Evolutionary conservation across 1,284 basidiomycete genomes (phyloP), one percentile per base, ranked within the genome.

Genomic region (Pseudozyma hubeiensis): DNA sequence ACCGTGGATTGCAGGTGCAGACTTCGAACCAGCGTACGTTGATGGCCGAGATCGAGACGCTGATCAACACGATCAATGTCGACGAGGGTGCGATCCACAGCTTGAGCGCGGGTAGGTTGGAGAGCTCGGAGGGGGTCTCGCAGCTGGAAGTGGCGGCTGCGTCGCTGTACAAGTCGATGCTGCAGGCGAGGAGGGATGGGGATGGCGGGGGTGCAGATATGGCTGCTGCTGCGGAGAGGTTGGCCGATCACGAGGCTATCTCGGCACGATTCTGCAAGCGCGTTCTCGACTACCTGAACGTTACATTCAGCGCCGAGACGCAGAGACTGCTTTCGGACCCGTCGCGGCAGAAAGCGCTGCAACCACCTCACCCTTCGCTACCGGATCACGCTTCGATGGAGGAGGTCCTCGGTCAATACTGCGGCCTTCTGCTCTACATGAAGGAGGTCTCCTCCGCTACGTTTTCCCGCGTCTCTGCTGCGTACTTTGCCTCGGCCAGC

Each of bases 1-100:
- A 97, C 82, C 89, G 95, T 54, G 97, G 97, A 78, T 86, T 99
- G 37, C 97, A 99, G 86, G 94, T 99, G 1, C 96, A 99, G 81
- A 98, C 91, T 10, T 94, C 96, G 81, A 99, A 99, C 80, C 96
- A 98, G 84, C 89, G 91, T 94, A 63, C 75, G 31, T 65, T 84
- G 30, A 69, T 77, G 49, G 57, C 59, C 35, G 82, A 84, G 61
- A 78, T 84, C 52, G 78, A 83, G 48, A 75, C 72, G 13, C 47
- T 73, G 33, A 80, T 94, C 92, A 90, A 93, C 89, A 99, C 94
- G 9, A 93, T 96, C 29, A 92, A 97, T 85, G 94, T 99, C 13
- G 90, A 93, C 72, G 87, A 89, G 61, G 89, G 90, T 34, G 90
- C 91, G 8, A 87, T 98, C 49, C 84, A 91, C 14, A 89, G 88